These are phyloP conservation scores for Herpotrichia juniperi DNA, from an alignment of 2,329 filamentous ascomycete species.

Conservation along the genomic window DNA sequence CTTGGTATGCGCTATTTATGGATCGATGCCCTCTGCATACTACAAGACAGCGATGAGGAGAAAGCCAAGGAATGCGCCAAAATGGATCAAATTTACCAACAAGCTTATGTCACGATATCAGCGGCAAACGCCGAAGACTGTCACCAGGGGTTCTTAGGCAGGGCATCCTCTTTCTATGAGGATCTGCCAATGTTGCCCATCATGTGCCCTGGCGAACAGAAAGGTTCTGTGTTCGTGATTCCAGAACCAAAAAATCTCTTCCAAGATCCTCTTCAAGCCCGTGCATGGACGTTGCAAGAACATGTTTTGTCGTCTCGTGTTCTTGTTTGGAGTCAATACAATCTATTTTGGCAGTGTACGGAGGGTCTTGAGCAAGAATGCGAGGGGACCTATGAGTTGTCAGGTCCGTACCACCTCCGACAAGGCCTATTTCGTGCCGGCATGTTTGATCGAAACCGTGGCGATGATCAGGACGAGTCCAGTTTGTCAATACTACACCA, in stretches of 20 bases:
- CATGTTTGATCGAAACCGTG: no score
- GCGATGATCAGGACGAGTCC: no score
- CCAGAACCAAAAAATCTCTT: neutral
- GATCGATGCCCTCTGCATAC: constrained; percentile 15
- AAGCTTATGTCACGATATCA: neutral
- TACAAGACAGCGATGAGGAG: constrained; percentile 8
- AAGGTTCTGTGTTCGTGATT: neutral
- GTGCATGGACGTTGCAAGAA: no score
- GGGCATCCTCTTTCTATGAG: neutral
- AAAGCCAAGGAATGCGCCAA: neutral
- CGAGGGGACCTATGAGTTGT: no score
- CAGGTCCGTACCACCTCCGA: no score
- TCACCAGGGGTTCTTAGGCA: neutral
- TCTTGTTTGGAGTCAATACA: no score
- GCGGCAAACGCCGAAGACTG: neutral
- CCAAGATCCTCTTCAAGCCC: no score
- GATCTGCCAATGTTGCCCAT: neutral
- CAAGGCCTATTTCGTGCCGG: no score
- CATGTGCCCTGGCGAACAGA: neutral
- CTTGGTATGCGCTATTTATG: constrained; percentile 12
- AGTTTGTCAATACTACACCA: no score
- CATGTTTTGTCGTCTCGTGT: no score
- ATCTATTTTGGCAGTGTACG: no score
- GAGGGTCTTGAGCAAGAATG: no score
- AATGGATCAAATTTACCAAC: neutral